Evolutionary conservation across 768 basidiomycete species (phyloP), one percentile per base, ranked within the genome.

Genomic region (Saitozyma podzolica): DNA sequence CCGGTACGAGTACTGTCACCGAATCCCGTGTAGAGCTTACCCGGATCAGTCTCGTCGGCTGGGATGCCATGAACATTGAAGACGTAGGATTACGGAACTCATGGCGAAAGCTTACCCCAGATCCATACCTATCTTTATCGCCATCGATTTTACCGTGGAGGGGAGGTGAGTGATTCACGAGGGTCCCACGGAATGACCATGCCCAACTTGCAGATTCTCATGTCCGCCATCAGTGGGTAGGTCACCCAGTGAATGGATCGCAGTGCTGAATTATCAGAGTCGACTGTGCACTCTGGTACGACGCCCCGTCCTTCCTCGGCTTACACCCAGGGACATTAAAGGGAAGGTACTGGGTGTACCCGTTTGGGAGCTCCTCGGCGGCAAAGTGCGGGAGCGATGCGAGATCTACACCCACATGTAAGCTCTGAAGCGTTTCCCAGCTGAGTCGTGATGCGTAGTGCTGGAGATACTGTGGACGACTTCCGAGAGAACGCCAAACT

Each of bases 61-160:
- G 82, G 80, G 83, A 87, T 62, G 84, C 86, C 9, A 74, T 75
- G 68, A 83, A 84, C 62, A 89, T 90, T 61, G 84, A 89, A 70
- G 87, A 89, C 65, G 87, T 88, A 59, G 88, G 62, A 43, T 19
- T n/a, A 6, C 54, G 6, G 47, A 88, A 58, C 39, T 37, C 10
- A 1, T 11, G 48, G 8, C 9, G n/a, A 40, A 7, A 59, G 13
- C 29, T 29, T 29, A 29, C 29, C 9, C 29, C 56, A 67, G 55
- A 79, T 78, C 63, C 78, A 75, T 58, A 86, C 88, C 69, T 83
- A 83, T 45, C 86, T 85, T 3, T 87, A 86, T 66, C 80, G 86
- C 39, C 84, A 83, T 17, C 80, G 88, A 41, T 89, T 91, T 78
- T 89, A 89, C 76, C 84, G 88, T 42, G 87, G 86, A 43, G 88